A percentile compares a stretch with the other conserved stretches of the same genome.
Evolutionary conservation across 2,329 filamentous ascomycete species (phyloP).

Genomic region (Coleophoma cylindrospora): DNA sequence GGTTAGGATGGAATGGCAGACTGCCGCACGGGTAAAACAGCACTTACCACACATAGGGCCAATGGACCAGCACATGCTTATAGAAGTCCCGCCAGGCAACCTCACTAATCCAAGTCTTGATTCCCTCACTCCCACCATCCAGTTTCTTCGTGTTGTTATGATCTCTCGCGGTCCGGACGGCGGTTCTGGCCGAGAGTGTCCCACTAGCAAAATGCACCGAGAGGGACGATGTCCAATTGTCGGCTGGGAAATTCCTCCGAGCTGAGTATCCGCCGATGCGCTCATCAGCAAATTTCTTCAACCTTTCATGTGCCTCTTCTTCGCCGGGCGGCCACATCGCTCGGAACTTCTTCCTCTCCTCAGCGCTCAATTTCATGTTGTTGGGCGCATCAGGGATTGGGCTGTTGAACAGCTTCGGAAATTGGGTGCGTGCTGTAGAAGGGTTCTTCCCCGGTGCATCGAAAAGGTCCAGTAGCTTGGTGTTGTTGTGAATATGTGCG

Average conservation of each 20-base stretch:
- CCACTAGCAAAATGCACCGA: slow-evolving; percentile 69
- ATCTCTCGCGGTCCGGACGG: slow-evolving; percentile 57
- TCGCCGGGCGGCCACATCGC: slow-evolving; percentile 72
- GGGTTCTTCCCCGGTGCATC: slow-evolving; percentile 55
- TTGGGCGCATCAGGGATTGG: slow-evolving; percentile 56
- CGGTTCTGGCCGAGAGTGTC: slow-evolving; percentile 63
- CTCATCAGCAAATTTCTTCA: slow-evolving; percentile 64
- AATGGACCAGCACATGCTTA: slow-evolving; percentile 76
- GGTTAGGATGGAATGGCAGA: slow-evolving; percentile 8
- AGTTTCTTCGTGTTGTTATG: slow-evolving; percentile 60
- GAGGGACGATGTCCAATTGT: slow-evolving; percentile 60
- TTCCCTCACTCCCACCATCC: slow-evolving; percentile 60
- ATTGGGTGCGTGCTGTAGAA: slow-evolving; percentile 33
- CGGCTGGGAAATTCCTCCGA: slow-evolving; percentile 60
- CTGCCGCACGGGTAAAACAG: not conserved
- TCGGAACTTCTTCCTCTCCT: slow-evolving; percentile 53
- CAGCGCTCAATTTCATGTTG: slow-evolving; percentile 54
- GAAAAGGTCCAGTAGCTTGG: slow-evolving; percentile 58
- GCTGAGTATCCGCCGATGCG: slow-evolving; percentile 58
- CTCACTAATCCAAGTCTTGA: slow-evolving; percentile 73
- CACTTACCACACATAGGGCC: slow-evolving; percentile 73
- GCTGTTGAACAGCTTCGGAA: slow-evolving; percentile 52
- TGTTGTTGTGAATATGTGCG: slow-evolving; percentile 64
- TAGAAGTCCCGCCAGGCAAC: slow-evolving; percentile 88
- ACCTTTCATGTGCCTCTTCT: slow-evolving; percentile 58